Evolutionary conservation across 805 yeast species (phyloP), one percentile per base, ranked within the genome.

Genomic region (Zygosaccharomyces lentus): DNA sequence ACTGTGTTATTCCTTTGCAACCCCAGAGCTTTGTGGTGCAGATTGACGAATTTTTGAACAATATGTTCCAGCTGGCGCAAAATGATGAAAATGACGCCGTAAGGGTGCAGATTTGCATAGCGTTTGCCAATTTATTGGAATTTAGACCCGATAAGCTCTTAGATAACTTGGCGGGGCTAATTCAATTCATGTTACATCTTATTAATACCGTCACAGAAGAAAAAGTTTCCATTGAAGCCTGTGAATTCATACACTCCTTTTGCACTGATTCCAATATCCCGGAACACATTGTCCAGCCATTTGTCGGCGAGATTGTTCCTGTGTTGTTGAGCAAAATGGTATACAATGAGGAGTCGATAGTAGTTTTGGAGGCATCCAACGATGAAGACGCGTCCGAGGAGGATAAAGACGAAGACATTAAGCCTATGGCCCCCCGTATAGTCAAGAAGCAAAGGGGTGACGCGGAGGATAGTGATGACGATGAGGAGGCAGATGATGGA

Each of bases 391-490:
- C 85, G 2, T 72, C 75, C 25, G 77, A 80, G 26, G 95, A 81
- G 19, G 98, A 93, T 66, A 78, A 78, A 50, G 91, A 81, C 47
- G 91, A 90, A 62, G 97, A 93, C 61, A 84, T 93, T 47, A 80
- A 77, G 55, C 99, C 99, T 2, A 78, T 79, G 45, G 80, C 80
- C 58, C 90, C 86, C 5, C 84, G 82, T 61, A 68, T 80, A 29
- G 83, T 59, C 9, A 83, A 64, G 74, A 71, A 70, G 55, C 52
- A 66, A 48, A 54, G 57, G 15, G 71, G 67, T 16, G 77, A 69
- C 30, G 73, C 67, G 17, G 80, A 75, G 8, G 81, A 75, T 12
- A 82, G 78, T 34, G 82, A 75, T 24, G 84, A 77, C 10, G 87
- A 78, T 12, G 87, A 79, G 21, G 91, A 81, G 25, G 93, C 82